Conservation (phyloP, 306 rosid genomes). For the Boehmeria nivea region DNA sequence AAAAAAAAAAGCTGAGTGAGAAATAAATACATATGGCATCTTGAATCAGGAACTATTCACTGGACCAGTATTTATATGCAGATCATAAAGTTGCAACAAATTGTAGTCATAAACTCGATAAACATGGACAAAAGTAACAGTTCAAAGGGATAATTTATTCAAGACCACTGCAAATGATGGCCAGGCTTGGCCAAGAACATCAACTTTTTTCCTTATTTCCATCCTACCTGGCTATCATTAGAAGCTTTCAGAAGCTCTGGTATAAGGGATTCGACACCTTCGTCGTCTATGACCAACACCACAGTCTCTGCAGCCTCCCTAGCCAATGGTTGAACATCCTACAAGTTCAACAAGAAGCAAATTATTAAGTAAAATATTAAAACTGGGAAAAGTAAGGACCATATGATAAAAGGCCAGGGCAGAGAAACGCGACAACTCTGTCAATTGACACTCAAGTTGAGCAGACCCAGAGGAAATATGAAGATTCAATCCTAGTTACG, state of each 20-base stretch:
- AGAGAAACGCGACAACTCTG: background rate
- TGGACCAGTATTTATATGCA: background rate
- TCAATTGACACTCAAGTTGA: background rate
- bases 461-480: conserved; percentile 11
- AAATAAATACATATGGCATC: too few relatives aligned
- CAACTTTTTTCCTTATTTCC: background rate
- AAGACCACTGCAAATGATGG: too few relatives aligned
- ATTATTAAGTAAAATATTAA: background rate
- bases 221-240: conserved; percentile 68
- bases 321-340: conserved; percentile 82
- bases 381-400: background rate
- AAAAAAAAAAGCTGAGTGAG: background rate
- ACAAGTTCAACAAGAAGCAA: conserved; percentile 27
- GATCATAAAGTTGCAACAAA: background rate
- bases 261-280: conserved; percentile 77
- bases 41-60: background rate
- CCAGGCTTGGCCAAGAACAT: too few relatives aligned
- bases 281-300: conserved; percentile 78
- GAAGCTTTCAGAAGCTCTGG: conserved; percentile 81
- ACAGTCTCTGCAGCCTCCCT: conserved; percentile 92
- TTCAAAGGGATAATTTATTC: background rate
- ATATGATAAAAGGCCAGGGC: background rate
- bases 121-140: background rate
- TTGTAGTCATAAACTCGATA: too few relatives aligned
- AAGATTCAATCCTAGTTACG: conserved; percentile 2